phyloP scores from a whole-genome alignment of 73 alveolate species.

The Tetrahymena borealis region DNA sequence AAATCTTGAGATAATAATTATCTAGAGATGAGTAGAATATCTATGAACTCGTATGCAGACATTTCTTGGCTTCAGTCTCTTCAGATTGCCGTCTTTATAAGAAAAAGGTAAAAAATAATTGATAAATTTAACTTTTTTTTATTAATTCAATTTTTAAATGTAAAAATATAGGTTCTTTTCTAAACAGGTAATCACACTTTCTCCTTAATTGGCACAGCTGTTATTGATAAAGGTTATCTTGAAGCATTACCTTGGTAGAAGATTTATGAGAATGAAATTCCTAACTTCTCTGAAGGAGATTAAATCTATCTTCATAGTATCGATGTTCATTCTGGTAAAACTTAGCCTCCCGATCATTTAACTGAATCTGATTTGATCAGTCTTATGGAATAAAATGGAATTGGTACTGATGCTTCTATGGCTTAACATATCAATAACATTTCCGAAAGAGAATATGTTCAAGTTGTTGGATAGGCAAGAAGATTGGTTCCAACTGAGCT shows the following conservation, averaged over 20 bases:
- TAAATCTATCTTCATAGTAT: neutral
- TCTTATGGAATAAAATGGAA: constrained; percentile 96
- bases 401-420: constrained; percentile 99
- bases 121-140: neutral
- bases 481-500: constrained; percentile 93
- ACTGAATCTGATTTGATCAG: constrained; percentile 96
- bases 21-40: constrained; percentile 46
- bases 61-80: constrained; percentile 96
- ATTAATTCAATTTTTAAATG: neutral
- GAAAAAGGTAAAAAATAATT: neutral
- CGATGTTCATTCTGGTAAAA: constrained; percentile 59
- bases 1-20: constrained; percentile 71
- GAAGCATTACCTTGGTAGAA: neutral
- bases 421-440: constrained; percentile 99
- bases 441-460: constrained; percentile 96
- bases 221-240: neutral
- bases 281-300: neutral
- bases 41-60: constrained; percentile 74
- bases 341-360: constrained; percentile 96
- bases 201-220: neutral
- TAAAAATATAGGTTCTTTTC: neutral
- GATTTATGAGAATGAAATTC: neutral
- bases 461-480: constrained; percentile 83
- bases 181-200: neutral
- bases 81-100: constrained; percentile 59